Conservation (phyloP, 176 grass and related monocot species). For the Bonia amplexicaulis region DNA sequence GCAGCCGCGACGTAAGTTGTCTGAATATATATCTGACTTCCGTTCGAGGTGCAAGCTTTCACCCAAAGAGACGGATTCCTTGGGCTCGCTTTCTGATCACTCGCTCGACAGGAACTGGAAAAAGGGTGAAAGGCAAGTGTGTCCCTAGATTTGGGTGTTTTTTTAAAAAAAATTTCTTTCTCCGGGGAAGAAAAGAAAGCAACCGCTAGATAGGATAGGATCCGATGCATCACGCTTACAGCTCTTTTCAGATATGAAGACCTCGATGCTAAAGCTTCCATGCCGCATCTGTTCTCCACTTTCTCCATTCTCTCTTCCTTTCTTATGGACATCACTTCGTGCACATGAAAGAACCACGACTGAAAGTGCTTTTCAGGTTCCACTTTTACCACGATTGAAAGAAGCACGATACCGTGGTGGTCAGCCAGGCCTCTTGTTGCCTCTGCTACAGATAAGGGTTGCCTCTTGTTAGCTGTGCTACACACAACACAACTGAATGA, state of each 20-base stretch:
- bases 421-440: too few relatives aligned
- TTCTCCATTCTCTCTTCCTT: neutral
- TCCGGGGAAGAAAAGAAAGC: neutral
- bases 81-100: too few relatives aligned
- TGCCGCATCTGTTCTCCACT: neutral
- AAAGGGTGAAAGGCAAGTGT: too few relatives aligned
- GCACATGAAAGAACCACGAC: neutral
- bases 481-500: too few relatives aligned
- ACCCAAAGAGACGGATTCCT: neutral
- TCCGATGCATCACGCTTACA: neutral
- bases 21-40: neutral
- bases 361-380: neutral
- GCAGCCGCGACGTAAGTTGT: neutral
- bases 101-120: neutral
- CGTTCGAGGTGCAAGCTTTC: neutral
- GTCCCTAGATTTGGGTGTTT: too few relatives aligned
- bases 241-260: neutral
- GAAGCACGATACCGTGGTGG: neutral
- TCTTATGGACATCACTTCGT: neutral
- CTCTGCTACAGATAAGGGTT: too few relatives aligned
- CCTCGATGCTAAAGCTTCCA: neutral
- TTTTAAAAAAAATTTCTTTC: neutral
- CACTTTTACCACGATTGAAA: neutral
- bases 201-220: neutral
- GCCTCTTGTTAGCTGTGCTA: too few relatives aligned